Percentiles rank a stretch among this genome's conserved stretches.
Conservation (phyloP, 495 filamentous ascomycete genomes). For the Trichoderma reesei region DNA sequence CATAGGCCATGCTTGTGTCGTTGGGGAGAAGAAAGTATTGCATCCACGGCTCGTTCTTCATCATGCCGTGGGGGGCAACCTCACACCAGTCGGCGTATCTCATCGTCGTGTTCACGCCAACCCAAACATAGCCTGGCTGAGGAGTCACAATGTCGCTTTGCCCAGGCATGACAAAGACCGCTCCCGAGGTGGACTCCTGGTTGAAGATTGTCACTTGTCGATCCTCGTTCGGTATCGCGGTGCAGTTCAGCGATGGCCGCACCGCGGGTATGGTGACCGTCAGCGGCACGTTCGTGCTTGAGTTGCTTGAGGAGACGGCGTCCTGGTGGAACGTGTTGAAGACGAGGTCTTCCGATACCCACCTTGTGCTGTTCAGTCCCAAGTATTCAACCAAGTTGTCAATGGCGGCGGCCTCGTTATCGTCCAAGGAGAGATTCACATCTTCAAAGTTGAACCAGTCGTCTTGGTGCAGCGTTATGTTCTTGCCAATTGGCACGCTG, state of each 20-base stretch:
- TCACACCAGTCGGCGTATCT: neutral
- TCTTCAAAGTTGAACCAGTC: slow-evolving; percentile 11
- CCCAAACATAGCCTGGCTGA: neutral
- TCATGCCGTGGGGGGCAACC: neutral
- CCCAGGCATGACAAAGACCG: neutral
- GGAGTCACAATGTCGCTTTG: neutral
- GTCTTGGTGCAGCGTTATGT: neutral
- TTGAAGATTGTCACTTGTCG: neutral
- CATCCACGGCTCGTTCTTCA: neutral
- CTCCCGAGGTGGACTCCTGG: neutral
- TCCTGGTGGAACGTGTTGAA: slow-evolving; percentile 6
- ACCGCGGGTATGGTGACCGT: slow-evolving; percentile 11
- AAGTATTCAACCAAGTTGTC: slow-evolving; percentile 13
- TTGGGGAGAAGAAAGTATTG: slow-evolving; percentile 10
- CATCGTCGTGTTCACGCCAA: neutral
- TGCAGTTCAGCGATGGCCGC: slow-evolving; percentile 11
- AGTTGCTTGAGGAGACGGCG: neutral
- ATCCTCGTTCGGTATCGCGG: neutral
- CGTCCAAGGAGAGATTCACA: slow-evolving; percentile 9
- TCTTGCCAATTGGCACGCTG: neutral
- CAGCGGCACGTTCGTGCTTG: neutral
- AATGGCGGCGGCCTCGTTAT: slow-evolving; percentile 13
- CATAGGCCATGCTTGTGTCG: slow-evolving; percentile 2
- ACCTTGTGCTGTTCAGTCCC: slow-evolving; percentile 11
- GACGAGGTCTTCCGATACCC: slow-evolving; percentile 12